Conservation (phyloP, 1,284 basidiomycete species). For the Ceratobasidium sp. region DNA sequence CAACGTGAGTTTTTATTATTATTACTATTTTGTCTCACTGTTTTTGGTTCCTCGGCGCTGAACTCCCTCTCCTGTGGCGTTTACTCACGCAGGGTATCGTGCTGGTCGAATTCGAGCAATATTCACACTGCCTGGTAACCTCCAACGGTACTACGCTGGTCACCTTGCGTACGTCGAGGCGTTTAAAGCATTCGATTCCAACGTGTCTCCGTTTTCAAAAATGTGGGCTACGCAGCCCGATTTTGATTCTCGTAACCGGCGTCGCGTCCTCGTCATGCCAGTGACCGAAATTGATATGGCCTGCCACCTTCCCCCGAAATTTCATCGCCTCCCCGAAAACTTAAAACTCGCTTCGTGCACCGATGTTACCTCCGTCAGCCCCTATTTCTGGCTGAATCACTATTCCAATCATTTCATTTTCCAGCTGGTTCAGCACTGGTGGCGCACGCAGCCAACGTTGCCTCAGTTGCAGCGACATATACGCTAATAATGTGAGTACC, state of each 20-base stretch:
- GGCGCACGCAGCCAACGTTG: background rate
- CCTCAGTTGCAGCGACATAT: no score
- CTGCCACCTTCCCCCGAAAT: slow-evolving; percentile 31
- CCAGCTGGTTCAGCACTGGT: slow-evolving; percentile 30
- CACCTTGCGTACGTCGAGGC: slow-evolving; percentile 22
- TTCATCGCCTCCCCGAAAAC: background rate
- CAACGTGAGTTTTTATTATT: no score
- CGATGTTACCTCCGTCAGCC: background rate
- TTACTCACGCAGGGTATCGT: slow-evolving; percentile 16
- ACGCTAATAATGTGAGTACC: no score
- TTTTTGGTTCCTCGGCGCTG: no score
- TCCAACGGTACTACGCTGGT: background rate
- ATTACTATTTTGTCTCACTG: no score
- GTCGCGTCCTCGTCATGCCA: slow-evolving; percentile 14
- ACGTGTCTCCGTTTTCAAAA: background rate
- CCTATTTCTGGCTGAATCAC: slow-evolving; percentile 22
- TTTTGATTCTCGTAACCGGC: background rate
- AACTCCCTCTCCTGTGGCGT: no score
- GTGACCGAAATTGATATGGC: slow-evolving; percentile 15
- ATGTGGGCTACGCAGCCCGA: background rate
- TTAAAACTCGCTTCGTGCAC: background rate
- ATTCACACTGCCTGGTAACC: slow-evolving; percentile 23
- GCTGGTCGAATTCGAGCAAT: slow-evolving; percentile 17
- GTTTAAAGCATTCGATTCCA: background rate
- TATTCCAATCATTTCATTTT: slow-evolving; percentile 24